Percentiles rank a stretch among this genome's conserved stretches.
phyloP scores from a whole-genome alignment of 2,329 filamentous ascomycete species.

The Penicillium sp. region DNA sequence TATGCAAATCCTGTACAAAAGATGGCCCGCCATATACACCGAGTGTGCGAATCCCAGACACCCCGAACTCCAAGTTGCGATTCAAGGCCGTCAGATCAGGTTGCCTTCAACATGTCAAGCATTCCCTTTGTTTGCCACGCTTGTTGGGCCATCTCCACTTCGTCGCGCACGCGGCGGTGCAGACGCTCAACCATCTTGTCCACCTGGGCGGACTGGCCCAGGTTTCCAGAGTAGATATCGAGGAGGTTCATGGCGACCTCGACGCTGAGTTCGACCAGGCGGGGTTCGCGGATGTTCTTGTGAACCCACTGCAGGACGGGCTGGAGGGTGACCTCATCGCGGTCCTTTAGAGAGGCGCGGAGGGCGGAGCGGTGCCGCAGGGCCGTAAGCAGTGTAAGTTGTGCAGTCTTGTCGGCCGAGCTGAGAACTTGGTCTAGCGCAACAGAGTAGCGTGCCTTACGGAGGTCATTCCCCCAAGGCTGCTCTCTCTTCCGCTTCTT shows the following conservation, averaged over 20 bases:
- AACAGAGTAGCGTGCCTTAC: constrained; percentile 64
- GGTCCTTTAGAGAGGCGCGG: constrained; percentile 65
- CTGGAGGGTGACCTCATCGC: constrained; percentile 71
- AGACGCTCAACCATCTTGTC: constrained; percentile 61
- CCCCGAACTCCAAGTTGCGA: constrained; percentile 18
- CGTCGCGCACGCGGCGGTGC: constrained; percentile 60
- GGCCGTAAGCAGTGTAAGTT: constrained; percentile 71
- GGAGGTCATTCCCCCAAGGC: constrained; percentile 71
- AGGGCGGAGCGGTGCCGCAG: constrained; percentile 81
- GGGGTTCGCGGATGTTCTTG: constrained; percentile 70
- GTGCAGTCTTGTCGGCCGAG: constrained; percentile 48
- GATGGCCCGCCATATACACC: constrained; percentile 24
- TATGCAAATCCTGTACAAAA: constrained; percentile 23
- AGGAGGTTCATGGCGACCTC: constrained; percentile 74
- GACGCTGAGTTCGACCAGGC: constrained; percentile 69
- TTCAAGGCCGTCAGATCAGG: constrained; percentile 11
- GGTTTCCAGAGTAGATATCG: constrained; percentile 76
- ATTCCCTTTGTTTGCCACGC: constrained; percentile 78
- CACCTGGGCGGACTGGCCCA: constrained; percentile 64
- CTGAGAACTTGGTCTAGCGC: constrained; percentile 73
- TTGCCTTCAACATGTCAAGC: constrained; percentile 61
- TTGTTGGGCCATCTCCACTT: constrained; percentile 74
- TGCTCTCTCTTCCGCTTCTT: constrained; percentile 58
- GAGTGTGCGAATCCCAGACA: constrained; percentile 14
- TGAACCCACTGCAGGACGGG: constrained; percentile 77